These are phyloP conservation scores for Fusarium sarcochroum DNA, from an alignment of 2,329 filamentous ascomycete genomes.

Conservation along the genomic window DNA sequence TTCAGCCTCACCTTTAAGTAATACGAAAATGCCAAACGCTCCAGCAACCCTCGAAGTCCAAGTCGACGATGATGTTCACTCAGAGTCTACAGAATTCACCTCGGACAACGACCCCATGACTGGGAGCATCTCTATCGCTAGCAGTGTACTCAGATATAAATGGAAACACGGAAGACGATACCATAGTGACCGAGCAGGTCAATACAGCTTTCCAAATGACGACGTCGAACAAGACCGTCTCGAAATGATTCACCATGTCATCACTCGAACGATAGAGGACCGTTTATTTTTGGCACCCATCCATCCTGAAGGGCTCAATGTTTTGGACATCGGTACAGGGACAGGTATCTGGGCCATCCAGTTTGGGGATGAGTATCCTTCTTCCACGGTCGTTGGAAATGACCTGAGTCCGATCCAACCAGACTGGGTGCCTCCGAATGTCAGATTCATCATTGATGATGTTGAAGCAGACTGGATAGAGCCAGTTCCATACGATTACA, in stretches of 20 bases:
- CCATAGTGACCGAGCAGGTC: conserved; percentile 55
- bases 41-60: conserved; percentile 19
- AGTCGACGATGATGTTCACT: conserved; percentile 11
- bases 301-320: conserved; percentile 54
- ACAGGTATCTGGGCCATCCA: conserved; percentile 65
- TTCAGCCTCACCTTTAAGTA: rapidly evolving
- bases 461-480: conserved; percentile 68
- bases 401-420: conserved; percentile 62
- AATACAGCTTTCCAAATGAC: conserved; percentile 57
- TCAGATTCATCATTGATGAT: conserved; percentile 72
- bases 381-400: conserved; percentile 55
- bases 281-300: conserved; percentile 56
- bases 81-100: conserved; percentile 8
- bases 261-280: conserved; percentile 51
- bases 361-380: conserved; percentile 55
- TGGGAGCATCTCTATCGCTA: conserved; percentile 15
- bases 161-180: conserved; percentile 59
- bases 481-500: conserved; percentile 49
- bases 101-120: neutral
- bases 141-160: conserved; percentile 29
- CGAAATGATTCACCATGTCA: conserved; percentile 57
- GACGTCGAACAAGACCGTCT: conserved; percentile 57
- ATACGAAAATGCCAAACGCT: neutral
- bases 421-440: conserved; percentile 67
- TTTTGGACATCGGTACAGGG: conserved; percentile 62